Percentiles rank a stretch among this genome's conserved stretches.
Conservation (phyloP, 352 stramenopile species). For the Globisporangium yorkense region DNA sequence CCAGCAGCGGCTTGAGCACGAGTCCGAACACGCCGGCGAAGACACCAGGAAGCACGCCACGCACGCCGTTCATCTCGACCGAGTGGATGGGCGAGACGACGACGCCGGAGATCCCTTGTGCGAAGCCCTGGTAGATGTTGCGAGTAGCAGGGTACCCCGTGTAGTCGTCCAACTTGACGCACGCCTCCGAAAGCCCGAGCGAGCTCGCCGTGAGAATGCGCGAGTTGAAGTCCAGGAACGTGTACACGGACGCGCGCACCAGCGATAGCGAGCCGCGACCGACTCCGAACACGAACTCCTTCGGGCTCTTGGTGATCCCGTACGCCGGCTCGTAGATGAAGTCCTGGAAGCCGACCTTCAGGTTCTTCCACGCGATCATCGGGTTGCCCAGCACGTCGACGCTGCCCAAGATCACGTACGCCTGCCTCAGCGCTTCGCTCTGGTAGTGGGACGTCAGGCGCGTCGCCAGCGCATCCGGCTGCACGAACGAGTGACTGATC, state of each 20-base stretch:
- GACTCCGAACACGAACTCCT: slow-evolving; percentile 74
- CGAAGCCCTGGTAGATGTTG: slow-evolving; percentile 85
- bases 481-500: slow-evolving; percentile 83
- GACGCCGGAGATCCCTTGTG: slow-evolving; percentile 78
- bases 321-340: slow-evolving; percentile 81
- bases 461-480: slow-evolving; percentile 63
- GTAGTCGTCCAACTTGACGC: slow-evolving; percentile 85
- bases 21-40: slow-evolving; percentile 77
- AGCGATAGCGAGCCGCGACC: slow-evolving; percentile 79
- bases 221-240: slow-evolving; percentile 82
- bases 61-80: slow-evolving; percentile 70
- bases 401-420: slow-evolving; percentile 84
- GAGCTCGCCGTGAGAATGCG: slow-evolving; percentile 81
- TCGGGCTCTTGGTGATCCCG: slow-evolving; percentile 72
- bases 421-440: slow-evolving; percentile 81
- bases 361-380: slow-evolving; percentile 85
- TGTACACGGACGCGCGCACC: slow-evolving; percentile 80
- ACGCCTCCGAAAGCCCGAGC: slow-evolving; percentile 78
- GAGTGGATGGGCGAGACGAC: slow-evolving; percentile 82
- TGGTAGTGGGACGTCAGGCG: slow-evolving; percentile 81
- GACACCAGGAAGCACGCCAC: slow-evolving; percentile 70
- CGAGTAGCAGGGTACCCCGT: slow-evolving; percentile 78
- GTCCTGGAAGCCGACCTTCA: slow-evolving; percentile 72
- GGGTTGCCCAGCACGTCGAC: slow-evolving; percentile 86
- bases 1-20: slow-evolving; percentile 75